Base-by-base conservation (phyloP, 179 eudicot genomes). In the Beta macrorhiza region DNA sequence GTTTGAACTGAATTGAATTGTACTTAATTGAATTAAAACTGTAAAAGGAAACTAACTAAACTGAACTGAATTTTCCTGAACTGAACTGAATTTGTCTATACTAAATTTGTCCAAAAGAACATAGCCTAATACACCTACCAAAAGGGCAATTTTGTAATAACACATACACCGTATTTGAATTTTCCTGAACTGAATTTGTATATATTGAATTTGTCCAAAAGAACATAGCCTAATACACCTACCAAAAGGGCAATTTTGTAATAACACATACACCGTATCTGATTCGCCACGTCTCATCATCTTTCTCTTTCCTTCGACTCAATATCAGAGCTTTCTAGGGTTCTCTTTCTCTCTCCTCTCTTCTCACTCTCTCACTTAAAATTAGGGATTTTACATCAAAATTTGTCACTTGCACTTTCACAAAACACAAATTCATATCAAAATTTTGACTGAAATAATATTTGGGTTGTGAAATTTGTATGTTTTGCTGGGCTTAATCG, bases 401-500 rank as follows among this genome's bases (percentile, higher is more conserved):
- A 42, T 0, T 5, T 25, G 3, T 65, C 71, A 80, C 47, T 59
- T 83, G 58, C 58, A 72, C 67, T 72, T 0, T 11, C n/a, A 10
- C 22, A 13, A 42, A 19, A 25, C 12, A 20, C 2, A 20, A 20
- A 71, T 79, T 73, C 19, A 44, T n/a, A 51, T 14, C 61, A 49
- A 55, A 68, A 37, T 2, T 37, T 75, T 52, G 64, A 16, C 52
- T 6, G 2, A 37, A 37, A 37, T 0, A 44, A 12, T 1, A 44
- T 62, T 19, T 56, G 57, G 11, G 45, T 56, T 77, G 63, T 20
- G 78, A 55, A 81, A 75, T 49, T 74, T 22, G 45, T 45, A 57
- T 15, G 72, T 69, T 69, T 37, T 45, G 45, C 70, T 78, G 89
- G 90, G 89, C 89, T 84, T 84, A 78, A 83, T 83, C 78, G 92